Evolutionary conservation across 1,284 basidiomycete genomes (phyloP).

Genomic region (Rhizopogon parksii): DNA sequence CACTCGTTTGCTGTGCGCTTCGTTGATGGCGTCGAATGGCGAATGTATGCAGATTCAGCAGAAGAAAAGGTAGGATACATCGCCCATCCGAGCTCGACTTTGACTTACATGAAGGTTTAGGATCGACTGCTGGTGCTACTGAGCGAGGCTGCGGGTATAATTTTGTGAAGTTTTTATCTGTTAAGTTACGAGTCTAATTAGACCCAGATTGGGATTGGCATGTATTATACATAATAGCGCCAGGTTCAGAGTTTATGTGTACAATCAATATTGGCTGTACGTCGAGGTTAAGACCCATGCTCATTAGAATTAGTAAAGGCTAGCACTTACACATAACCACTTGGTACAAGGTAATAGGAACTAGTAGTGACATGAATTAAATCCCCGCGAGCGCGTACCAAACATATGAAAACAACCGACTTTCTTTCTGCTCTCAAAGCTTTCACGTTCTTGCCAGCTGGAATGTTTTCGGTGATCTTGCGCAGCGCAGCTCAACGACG

Average conservation of each 20-base stretch:
- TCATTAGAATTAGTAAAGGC: neutral
- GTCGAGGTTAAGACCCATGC: neutral
- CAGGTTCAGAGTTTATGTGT: neutral
- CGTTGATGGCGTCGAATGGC: slow-evolving; percentile 44
- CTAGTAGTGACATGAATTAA: neutral
- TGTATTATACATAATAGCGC: neutral
- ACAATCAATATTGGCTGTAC: neutral
- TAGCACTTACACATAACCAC: too few relatives aligned
- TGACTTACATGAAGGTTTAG: slow-evolving; percentile 11
- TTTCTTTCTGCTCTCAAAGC: neutral
- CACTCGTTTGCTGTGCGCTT: slow-evolving; percentile 67
- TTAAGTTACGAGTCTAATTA: neutral
- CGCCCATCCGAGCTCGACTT: neutral
- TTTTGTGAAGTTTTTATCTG: slow-evolving; percentile 14
- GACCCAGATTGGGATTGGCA: neutral
- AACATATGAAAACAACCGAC: neutral
- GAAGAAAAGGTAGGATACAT: slow-evolving; percentile 52
- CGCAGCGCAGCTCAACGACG: slow-evolving; percentile 18
- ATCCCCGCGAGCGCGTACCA: neutral
- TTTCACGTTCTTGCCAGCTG: neutral
- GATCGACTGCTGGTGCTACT: slow-evolving; percentile 25
- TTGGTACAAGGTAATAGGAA: too few relatives aligned
- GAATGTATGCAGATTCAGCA: slow-evolving; percentile 59
- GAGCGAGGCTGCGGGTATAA: slow-evolving; percentile 27
- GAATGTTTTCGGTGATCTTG: slow-evolving; percentile 22